These are phyloP conservation scores for Centaurea solstitialis DNA, from an alignment of 129 eudicot species.

Conservation along the genomic window DNA sequence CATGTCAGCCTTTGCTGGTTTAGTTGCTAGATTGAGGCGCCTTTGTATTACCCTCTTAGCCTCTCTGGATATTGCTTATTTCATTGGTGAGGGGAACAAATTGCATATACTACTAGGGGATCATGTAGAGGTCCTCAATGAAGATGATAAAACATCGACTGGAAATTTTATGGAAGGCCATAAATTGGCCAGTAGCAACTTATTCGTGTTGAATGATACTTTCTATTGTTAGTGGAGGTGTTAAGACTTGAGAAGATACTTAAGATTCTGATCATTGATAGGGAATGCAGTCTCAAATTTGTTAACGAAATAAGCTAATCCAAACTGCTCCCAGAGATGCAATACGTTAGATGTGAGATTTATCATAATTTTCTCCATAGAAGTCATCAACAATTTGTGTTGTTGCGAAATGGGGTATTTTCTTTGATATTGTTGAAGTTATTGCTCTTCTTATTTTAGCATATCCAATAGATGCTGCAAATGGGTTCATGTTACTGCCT, in stretches of 20 bases:
- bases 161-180: neutral
- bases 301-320: neutral
- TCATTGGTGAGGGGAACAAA: neutral
- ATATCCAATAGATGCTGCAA: neutral
- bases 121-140: neutral
- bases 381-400: neutral
- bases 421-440: neutral
- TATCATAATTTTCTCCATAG: neutral
- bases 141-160: neutral
- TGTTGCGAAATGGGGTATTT: neutral
- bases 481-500: neutral
- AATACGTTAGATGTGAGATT: neutral
- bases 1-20: constrained; percentile 2
- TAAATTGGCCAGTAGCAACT: neutral
- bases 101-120: neutral
- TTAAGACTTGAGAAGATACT: neutral
- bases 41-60: neutral
- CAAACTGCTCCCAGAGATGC: neutral
- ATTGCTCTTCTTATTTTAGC: neutral
- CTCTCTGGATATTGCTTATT: neutral
- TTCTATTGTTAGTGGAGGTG: neutral
- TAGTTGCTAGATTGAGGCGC: neutral
- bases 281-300: neutral
- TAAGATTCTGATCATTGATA: neutral
- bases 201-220: neutral